phyloP scores from a whole-genome alignment of 352 stramenopile genomes.

The Phytophthora pistaciae region DNA sequence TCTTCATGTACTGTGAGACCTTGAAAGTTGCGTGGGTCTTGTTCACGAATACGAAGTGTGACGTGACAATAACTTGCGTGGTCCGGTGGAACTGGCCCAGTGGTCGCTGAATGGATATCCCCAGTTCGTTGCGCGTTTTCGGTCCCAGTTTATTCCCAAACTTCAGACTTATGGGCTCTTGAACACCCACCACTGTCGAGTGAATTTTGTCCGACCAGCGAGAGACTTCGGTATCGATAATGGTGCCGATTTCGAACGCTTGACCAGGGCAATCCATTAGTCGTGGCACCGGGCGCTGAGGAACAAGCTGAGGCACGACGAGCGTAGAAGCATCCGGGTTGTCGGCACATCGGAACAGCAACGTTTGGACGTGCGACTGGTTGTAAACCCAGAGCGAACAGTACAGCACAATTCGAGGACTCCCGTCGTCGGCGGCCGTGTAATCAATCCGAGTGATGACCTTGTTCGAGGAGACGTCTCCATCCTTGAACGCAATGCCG shows the following conservation, averaged over 20 bases:
- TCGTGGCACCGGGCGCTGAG: conserved; percentile 71
- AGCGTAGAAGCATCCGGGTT: conserved; percentile 52
- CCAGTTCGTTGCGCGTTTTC: conserved; percentile 80
- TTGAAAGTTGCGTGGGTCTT: conserved; percentile 82
- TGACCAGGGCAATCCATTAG: conserved; percentile 88
- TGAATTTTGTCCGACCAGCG: conserved; percentile 91
- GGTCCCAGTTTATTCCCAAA: conserved; percentile 76
- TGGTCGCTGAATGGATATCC: conserved; percentile 87
- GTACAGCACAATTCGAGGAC: conserved; percentile 84
- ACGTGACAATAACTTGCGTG: conserved; percentile 87
- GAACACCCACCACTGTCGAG: conserved; percentile 84
- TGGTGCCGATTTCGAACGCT: conserved; percentile 89
- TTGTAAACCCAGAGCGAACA: conserved; percentile 93
- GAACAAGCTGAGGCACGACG: conserved; percentile 68
- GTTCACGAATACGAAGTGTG: conserved; percentile 90
- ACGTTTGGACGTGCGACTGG: conserved; percentile 83
- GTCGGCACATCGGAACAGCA: conserved; percentile 82
- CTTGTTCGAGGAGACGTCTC: conserved; percentile 69
- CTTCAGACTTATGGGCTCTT: conserved; percentile 82
- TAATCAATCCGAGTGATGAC: conserved; percentile 86
- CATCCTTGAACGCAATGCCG: conserved; percentile 73
- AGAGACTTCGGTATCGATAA: conserved; percentile 85
- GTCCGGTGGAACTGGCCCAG: conserved; percentile 90
- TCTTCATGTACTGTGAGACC: conserved; percentile 71
- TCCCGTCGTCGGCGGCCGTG: conserved; percentile 83